A percentile compares a stretch with the other conserved stretches of the same genome.
Evolutionary conservation across 2,329 filamentous ascomycete genomes (phyloP).

Genomic region (Claviceps sp.): DNA sequence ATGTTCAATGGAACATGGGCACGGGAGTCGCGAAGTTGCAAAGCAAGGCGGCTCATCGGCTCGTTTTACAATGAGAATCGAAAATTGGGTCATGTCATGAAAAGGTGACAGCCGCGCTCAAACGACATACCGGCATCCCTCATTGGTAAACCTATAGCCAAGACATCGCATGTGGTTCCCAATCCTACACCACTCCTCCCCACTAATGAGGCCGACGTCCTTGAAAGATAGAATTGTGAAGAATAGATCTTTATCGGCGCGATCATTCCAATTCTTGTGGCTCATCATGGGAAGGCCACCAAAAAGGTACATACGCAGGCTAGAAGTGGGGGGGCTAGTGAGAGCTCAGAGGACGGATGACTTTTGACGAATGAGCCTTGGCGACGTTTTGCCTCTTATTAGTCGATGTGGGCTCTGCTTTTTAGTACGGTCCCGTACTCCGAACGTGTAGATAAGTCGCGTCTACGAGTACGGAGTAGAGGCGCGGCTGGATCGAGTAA

Average conservation of each 20-base stretch:
- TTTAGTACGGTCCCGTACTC: neutral
- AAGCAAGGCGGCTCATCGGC: neutral
- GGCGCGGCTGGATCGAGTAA: conserved; percentile 17
- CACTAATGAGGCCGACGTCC: conserved; percentile 50
- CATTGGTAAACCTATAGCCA: conserved; percentile 51
- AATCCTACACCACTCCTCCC: conserved; percentile 47
- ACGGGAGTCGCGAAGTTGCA: neutral
- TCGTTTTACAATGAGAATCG: neutral
- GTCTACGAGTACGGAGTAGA: too few relatives aligned
- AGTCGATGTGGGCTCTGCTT: conserved; percentile 6
- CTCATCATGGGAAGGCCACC: conserved; percentile 22
- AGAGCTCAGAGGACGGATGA: neutral
- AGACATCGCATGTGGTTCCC: conserved; percentile 45
- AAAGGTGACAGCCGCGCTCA: neutral
- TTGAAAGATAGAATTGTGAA: conserved; percentile 49
- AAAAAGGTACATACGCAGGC: too few relatives aligned
- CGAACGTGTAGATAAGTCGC: conserved; percentile 15
- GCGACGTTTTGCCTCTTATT: conserved; percentile 4
- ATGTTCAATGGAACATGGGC: neutral
- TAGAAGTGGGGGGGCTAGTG: too few relatives aligned
- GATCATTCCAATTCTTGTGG: conserved; percentile 48
- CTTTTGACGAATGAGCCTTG: neutral
- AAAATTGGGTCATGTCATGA: neutral
- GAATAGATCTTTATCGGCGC: conserved; percentile 49
- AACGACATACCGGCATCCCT: conserved; percentile 45